These are phyloP conservation scores for Cyamopsis tetragonoloba DNA, from an alignment of 306 rosid species.

Conservation along the genomic window DNA sequence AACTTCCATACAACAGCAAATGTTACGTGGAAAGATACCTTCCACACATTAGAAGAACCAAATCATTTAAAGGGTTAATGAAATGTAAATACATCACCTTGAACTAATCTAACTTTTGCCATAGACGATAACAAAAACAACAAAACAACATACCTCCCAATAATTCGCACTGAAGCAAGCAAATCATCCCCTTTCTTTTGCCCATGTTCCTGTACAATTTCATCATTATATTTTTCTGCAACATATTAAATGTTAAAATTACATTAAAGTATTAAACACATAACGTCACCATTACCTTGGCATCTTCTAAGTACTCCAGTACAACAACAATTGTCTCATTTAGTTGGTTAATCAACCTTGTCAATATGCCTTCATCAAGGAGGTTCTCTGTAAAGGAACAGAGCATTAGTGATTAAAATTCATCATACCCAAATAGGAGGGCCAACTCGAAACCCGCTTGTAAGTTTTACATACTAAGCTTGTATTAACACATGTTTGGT, in stretches of 20 bases:
- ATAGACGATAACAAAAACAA: background rate
- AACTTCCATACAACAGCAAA: background rate
- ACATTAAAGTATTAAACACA: slow-evolving; percentile 17
- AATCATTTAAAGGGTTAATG: background rate
- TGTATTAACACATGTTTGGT: too few relatives aligned
- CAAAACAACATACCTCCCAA: slow-evolving; percentile 64
- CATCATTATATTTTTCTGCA: slow-evolving; percentile 18
- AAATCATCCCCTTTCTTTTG: slow-evolving; percentile 85
- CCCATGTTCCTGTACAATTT: slow-evolving; percentile 64
- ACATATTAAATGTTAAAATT: slow-evolving; percentile 16
- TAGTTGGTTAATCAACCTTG: slow-evolving; percentile 62
- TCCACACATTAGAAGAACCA: slow-evolving; percentile 5
- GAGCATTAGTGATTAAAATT: slow-evolving; percentile 10
- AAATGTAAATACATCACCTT: background rate
- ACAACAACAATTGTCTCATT: slow-evolving; percentile 73
- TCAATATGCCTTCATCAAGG: slow-evolving; percentile 54
- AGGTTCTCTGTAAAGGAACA: slow-evolving; percentile 41
- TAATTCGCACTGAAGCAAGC: slow-evolving; percentile 84
- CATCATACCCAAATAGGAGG: slow-evolving; percentile 6
- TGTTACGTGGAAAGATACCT: slow-evolving; percentile 17
- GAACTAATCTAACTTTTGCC: background rate
- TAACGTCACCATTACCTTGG: slow-evolving; percentile 63
- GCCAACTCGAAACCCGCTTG: too few relatives aligned
- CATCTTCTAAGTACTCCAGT: slow-evolving; percentile 87
- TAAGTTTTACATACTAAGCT: too few relatives aligned